A percentile compares a stretch with the other conserved stretches of the same genome.
Conservation (phyloP, 345 rosid genomes). For the Microthlaspi erraticum region DNA sequence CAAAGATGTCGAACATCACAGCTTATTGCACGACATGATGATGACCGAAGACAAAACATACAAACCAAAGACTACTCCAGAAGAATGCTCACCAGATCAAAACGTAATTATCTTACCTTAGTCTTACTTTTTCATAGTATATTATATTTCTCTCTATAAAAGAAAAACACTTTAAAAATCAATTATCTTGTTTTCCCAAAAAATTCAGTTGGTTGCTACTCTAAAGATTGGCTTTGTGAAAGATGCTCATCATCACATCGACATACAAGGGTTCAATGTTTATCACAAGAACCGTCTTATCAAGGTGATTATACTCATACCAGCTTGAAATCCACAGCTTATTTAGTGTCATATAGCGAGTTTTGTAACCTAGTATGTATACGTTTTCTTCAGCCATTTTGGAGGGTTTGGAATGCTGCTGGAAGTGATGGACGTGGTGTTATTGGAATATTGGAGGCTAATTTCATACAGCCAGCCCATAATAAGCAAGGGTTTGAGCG, state of each 20-base stretch:
- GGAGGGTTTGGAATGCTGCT: constrained; percentile 89
- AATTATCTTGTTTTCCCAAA: not conserved
- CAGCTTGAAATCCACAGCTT: not conserved
- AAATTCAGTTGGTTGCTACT: constrained; percentile 55
- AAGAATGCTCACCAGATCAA: constrained; percentile 40
- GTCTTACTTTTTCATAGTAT: not conserved
- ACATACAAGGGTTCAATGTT: constrained; percentile 83
- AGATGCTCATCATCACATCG: constrained; percentile 73
- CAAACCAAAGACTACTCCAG: constrained; percentile 52
- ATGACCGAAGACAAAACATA: constrained; percentile 46
- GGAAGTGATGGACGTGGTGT: constrained; percentile 88
- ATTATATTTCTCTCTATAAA: not conserved
- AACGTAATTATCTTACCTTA: constrained; percentile 44
- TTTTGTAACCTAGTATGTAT: constrained; percentile 4
- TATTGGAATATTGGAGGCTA: constrained; percentile 80
- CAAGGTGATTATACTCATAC: constrained; percentile 51
- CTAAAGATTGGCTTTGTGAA: constrained; percentile 78
- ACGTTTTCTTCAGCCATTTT: constrained; percentile 63
- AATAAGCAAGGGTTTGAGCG: constrained; percentile 90
- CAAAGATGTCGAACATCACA: constrained; percentile 63
- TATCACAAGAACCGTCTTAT: constrained; percentile 84
- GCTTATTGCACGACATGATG: constrained; percentile 69
- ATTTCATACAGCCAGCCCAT: constrained; percentile 86
- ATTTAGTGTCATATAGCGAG: not conserved
- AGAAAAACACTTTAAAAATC: not conserved